phyloP scores from a whole-genome alignment of 2,329 filamentous ascomycete species.

The Cadophora malorum region DNA sequence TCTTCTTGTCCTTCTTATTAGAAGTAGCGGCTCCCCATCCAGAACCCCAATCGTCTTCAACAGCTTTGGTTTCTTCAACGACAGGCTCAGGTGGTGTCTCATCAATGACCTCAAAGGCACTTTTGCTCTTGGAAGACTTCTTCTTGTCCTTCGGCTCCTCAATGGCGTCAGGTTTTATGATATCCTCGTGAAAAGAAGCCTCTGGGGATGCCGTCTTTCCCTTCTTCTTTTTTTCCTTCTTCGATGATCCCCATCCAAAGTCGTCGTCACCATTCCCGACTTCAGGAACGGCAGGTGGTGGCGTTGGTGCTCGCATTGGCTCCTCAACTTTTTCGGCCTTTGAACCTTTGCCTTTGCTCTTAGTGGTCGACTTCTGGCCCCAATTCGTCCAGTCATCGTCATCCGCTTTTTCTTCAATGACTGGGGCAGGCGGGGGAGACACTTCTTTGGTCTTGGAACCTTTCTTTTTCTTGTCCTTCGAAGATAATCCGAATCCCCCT shows the following conservation, averaged over 20 bases:
- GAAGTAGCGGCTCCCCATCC: slow-evolving; percentile 49
- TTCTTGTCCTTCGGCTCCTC: slow-evolving; percentile 59
- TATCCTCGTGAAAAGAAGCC: slow-evolving; percentile 36
- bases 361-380: slow-evolving; percentile 42
- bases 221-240: slow-evolving; percentile 43
- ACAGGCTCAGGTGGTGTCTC: slow-evolving; percentile 51
- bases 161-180: slow-evolving; percentile 54
- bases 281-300: slow-evolving; percentile 44
- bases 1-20: slow-evolving; percentile 52
- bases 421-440: slow-evolving; percentile 32
- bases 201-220: slow-evolving; percentile 33
- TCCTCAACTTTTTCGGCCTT: slow-evolving; percentile 46
- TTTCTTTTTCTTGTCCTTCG: slow-evolving; percentile 55
- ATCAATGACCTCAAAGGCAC: slow-evolving; percentile 55
- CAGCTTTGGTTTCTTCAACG: slow-evolving; percentile 52
- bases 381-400: slow-evolving; percentile 43
- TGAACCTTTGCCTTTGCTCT: slow-evolving; percentile 36
- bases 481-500: slow-evolving; percentile 37
- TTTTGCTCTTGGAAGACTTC: slow-evolving; percentile 60
- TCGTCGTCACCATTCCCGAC: slow-evolving; percentile 44
- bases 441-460: slow-evolving; percentile 41
- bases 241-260: slow-evolving; percentile 39
- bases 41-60: slow-evolving; percentile 54
- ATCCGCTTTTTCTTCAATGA: slow-evolving; percentile 38
- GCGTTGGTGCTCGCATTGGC: slow-evolving; percentile 41